Percentiles rank a stretch among this genome's conserved stretches.
These are phyloP conservation scores for Macrolepiota albuminosa DNA, from an alignment of 768 basidiomycete genomes.

Conservation along the genomic window DNA sequence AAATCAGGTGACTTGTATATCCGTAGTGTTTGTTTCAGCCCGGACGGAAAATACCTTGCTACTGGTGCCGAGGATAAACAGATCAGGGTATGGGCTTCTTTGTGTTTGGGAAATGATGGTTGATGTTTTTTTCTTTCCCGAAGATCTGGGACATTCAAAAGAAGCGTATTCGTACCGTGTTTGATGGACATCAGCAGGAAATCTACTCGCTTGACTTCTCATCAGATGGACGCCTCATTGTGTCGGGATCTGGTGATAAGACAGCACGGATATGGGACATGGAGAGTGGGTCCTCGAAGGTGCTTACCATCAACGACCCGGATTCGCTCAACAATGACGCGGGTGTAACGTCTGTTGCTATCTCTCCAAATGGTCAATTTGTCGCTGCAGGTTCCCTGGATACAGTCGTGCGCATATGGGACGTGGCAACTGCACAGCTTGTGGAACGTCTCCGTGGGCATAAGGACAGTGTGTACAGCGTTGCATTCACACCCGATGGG, in stretches of 20 bases:
- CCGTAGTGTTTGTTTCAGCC: constrained; percentile 88
- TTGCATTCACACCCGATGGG: constrained; percentile 92
- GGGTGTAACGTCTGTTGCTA: constrained; percentile 77
- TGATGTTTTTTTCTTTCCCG: constrained; percentile 3
- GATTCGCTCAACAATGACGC: constrained; percentile 44
- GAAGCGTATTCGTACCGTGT: constrained; percentile 72
- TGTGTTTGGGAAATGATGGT: background rate
- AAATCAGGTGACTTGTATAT: constrained; percentile 84
- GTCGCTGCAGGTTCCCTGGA: constrained; percentile 72
- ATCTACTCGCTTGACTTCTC: constrained; percentile 95
- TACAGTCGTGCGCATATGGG: constrained; percentile 78
- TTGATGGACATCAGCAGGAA: constrained; percentile 88
- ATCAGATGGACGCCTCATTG: constrained; percentile 77
- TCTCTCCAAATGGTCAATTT: constrained; percentile 66
- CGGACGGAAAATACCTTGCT: constrained; percentile 84
- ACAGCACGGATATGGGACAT: constrained; percentile 48
- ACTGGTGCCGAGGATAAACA: constrained; percentile 91
- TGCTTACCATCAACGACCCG: constrained; percentile 47
- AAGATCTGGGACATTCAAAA: constrained; percentile 92
- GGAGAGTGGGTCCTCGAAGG: constrained; percentile 31
- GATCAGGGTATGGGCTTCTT: constrained; percentile 59
- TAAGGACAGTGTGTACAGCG: constrained; percentile 79
- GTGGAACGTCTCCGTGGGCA: constrained; percentile 77
- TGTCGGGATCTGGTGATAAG: constrained; percentile 81
- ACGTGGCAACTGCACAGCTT: constrained; percentile 60